Percentiles rank a stretch among this genome's conserved stretches.
These are phyloP conservation scores for Leucocoprinus sp. DNA, from an alignment of 768 basidiomycete species.

Conservation along the genomic window DNA sequence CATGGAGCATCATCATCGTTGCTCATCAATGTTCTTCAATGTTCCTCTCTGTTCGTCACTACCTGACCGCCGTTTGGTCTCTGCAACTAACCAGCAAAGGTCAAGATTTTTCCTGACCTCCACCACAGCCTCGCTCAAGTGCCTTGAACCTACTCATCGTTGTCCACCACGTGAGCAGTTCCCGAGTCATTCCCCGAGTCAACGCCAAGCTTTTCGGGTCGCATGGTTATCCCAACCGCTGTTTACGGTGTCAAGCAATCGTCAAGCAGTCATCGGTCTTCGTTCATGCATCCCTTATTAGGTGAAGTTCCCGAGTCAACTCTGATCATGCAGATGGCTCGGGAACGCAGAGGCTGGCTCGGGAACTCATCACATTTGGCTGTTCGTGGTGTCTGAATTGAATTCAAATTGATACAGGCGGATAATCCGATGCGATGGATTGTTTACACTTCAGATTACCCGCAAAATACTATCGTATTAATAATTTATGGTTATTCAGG, in stretches of 20 bases:
- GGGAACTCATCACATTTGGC: slow-evolving; percentile 21
- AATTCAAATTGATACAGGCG: neutral
- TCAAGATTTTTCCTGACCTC: too few species aligned
- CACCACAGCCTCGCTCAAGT: neutral
- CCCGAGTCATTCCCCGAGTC: slow-evolving; percentile 12
- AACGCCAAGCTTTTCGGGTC: slow-evolving; percentile 3
- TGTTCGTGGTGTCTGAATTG: neutral
- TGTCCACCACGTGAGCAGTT: slow-evolving; percentile 9
- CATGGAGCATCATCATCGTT: too few species aligned
- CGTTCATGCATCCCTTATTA: too few species aligned
- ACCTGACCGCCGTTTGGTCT: too few species aligned
- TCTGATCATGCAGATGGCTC: slow-evolving; percentile 19
- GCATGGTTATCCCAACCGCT: slow-evolving; percentile 1
- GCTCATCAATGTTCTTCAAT: too few species aligned
- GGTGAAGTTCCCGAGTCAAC: slow-evolving; percentile 34
- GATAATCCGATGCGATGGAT: neutral
- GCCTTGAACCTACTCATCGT: neutral
- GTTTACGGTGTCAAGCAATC: neutral
- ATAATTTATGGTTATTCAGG: too few species aligned
- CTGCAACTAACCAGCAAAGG: too few species aligned
- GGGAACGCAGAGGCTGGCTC: slow-evolving; percentile 30
- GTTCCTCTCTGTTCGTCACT: too few species aligned
- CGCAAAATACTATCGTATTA: too few species aligned
- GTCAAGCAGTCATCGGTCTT: slow-evolving; percentile 4
- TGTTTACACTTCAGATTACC: too few species aligned